A percentile compares a stretch with the other conserved stretches of the same genome.
These are phyloP conservation scores for Endocalyx cinctus DNA, from an alignment of 2,329 filamentous ascomycete species.

Conservation along the genomic window DNA sequence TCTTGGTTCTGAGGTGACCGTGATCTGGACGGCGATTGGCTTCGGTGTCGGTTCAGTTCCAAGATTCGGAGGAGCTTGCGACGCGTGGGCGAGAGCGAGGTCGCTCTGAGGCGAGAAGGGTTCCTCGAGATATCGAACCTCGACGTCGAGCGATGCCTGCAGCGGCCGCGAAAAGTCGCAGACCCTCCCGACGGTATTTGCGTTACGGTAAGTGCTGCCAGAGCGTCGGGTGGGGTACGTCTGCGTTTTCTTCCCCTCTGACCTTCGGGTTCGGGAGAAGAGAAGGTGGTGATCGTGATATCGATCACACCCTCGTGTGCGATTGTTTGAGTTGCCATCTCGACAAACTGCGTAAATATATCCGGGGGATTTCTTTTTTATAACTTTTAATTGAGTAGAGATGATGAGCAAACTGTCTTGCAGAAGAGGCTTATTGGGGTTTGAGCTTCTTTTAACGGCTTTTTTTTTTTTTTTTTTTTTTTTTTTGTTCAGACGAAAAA, in stretches of 20 bases:
- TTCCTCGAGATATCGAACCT: slow-evolving; percentile 22
- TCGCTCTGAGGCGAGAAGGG: slow-evolving; percentile 20
- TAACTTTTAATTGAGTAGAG: too few relatives aligned
- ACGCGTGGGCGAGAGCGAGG: slow-evolving; percentile 34
- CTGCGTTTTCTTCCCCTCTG: slow-evolving; percentile 32
- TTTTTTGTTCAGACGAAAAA: too few relatives aligned
- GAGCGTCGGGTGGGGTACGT: slow-evolving; percentile 25
- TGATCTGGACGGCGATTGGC: slow-evolving; percentile 38
- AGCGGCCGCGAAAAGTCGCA: slow-evolving; percentile 36
- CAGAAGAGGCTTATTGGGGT: too few relatives aligned
- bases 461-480: too few relatives aligned
- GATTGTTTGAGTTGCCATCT: slow-evolving; percentile 18
- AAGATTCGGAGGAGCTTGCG: slow-evolving; percentile 37
- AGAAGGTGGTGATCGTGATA: slow-evolving; percentile 17
- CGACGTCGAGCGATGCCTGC: slow-evolving; percentile 33
- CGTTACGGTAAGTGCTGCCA: slow-evolving; percentile 17
- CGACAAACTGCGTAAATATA: slow-evolving; percentile 3
- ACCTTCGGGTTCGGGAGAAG: slow-evolving; percentile 28
- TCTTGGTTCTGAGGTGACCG: slow-evolving; percentile 20
- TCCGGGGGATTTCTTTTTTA: too few relatives aligned
- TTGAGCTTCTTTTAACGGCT: too few relatives aligned
- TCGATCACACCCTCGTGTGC: slow-evolving; percentile 19
- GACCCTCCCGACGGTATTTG: slow-evolving; percentile 32
- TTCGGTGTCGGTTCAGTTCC: slow-evolving; percentile 36
- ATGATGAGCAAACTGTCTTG: too few relatives aligned